phyloP scores from a whole-genome alignment of 2,329 filamentous ascomycete genomes.

The Cordyceps cicadae region DNA sequence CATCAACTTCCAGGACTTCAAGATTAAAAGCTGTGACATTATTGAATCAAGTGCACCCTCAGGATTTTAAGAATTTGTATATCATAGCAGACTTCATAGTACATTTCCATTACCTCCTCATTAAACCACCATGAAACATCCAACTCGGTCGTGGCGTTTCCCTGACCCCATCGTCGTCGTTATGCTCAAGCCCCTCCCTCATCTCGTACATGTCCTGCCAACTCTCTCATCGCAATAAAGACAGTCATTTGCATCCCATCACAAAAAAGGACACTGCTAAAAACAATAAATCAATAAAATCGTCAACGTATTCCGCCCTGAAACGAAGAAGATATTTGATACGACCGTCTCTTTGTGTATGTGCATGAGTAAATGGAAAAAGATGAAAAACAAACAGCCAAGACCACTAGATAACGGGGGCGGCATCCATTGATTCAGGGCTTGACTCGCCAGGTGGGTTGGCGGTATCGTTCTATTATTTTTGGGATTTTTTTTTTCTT shows the following conservation, averaged over 20 bases:
- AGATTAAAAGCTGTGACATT: too few species aligned
- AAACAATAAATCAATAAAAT: background rate
- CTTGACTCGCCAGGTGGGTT: background rate
- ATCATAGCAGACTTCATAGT: background rate
- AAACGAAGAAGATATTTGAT: slow-evolving; percentile 8
- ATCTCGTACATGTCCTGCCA: background rate
- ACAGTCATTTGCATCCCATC: background rate
- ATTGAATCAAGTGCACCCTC: too few species aligned
- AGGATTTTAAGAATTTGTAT: background rate
- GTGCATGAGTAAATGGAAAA: slow-evolving; percentile 10
- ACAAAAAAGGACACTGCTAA: background rate
- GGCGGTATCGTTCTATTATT: slow-evolving; percentile 5
- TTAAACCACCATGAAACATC: background rate
- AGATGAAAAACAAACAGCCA: background rate
- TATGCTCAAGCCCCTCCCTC: background rate
- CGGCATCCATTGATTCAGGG: background rate
- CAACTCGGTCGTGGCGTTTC: background rate
- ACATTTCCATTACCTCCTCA: slow-evolving; percentile 11
- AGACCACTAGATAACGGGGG: background rate
- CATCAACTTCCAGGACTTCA: too few species aligned
- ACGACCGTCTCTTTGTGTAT: slow-evolving; percentile 5
- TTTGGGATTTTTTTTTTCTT: background rate
- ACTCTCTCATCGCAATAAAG: background rate
- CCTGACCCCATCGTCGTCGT: background rate
- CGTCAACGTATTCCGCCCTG: slow-evolving; percentile 1